Evolutionary conservation across 495 filamentous ascomycete genomes (phyloP).

Genomic region (Xylaria flabelliformis): DNA sequence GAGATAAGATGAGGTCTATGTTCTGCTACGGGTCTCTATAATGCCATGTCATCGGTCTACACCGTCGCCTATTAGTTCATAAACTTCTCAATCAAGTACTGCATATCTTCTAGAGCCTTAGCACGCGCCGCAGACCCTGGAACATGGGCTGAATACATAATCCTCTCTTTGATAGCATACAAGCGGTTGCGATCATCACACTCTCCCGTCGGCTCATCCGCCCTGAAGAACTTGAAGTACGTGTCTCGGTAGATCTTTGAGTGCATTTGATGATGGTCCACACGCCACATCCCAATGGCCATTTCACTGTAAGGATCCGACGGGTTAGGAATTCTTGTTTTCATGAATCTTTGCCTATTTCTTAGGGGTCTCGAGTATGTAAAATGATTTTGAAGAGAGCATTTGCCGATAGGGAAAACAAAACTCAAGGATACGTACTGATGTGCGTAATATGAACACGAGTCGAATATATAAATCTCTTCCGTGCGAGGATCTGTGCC

Average conservation of each 20-base stretch:
- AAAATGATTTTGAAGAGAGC: neutral
- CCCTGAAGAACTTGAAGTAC: conserved; percentile 23
- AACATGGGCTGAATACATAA: conserved; percentile 38
- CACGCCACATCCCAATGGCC: neutral
- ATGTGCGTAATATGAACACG: neutral
- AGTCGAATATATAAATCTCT: neutral
- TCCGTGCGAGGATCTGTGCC: conserved; percentile 13
- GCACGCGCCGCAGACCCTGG: neutral
- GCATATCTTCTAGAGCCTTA: too few relatives aligned
- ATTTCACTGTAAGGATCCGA: neutral
- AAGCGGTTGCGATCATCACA: conserved; percentile 35
- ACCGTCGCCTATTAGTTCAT: neutral
- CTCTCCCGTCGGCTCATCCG: conserved; percentile 33
- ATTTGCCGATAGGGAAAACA: neutral
- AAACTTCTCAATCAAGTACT: too few relatives aligned
- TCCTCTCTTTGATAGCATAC: conserved; percentile 30
- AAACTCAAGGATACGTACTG: neutral
- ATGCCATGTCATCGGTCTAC: too few relatives aligned
- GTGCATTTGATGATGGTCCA: neutral
- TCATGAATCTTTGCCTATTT: neutral
- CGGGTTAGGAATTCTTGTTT: neutral
- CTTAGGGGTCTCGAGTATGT: neutral
- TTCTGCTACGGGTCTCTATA: too few relatives aligned
- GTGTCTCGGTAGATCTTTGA: conserved; percentile 10
- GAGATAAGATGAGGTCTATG: too few relatives aligned